Percentiles rank a stretch among this genome's conserved stretches.
Conservation (phyloP, 441 rosid genomes). For the Adansonia rubrostipa region DNA sequence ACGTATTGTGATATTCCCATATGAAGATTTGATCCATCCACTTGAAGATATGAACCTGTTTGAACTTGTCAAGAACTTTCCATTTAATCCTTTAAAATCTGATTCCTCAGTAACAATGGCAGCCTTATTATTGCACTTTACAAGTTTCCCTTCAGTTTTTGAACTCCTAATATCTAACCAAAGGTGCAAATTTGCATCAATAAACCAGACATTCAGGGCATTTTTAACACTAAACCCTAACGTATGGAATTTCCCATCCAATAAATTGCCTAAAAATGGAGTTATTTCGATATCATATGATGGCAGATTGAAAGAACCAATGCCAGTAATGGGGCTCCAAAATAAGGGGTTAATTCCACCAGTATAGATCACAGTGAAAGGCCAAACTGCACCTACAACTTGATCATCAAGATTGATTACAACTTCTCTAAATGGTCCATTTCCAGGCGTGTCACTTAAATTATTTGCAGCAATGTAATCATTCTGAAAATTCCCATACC, state of each 20-base stretch:
- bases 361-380: slow-evolving; percentile 84
- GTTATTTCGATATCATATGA: slow-evolving; percentile 81
- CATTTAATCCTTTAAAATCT: slow-evolving; percentile 58
- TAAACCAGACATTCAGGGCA: slow-evolving; percentile 77
- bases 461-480: slow-evolving; percentile 66
- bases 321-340: slow-evolving; percentile 81
- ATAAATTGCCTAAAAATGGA: slow-evolving; percentile 62
- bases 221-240: slow-evolving; percentile 70
- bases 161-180: slow-evolving; percentile 68
- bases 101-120: slow-evolving; percentile 35
- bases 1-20: slow-evolving; percentile 59
- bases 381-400: slow-evolving; percentile 77
- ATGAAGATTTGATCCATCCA: slow-evolving; percentile 72
- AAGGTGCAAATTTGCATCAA: slow-evolving; percentile 91
- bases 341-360: slow-evolving; percentile 80
- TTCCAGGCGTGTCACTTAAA: slow-evolving; percentile 53
- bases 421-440: slow-evolving; percentile 93
- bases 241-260: slow-evolving; percentile 66
- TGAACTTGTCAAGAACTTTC: slow-evolving; percentile 55
- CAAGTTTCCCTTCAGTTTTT: slow-evolving; percentile 55
- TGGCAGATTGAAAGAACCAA: slow-evolving; percentile 82
- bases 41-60: slow-evolving; percentile 53
- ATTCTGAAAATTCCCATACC: slow-evolving; percentile 73
- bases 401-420: slow-evolving; percentile 64
- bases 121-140: slow-evolving; percentile 42